Evolutionary conservation across 208 protist genomes (phyloP), one percentile per base, ranked within the genome.

Genomic region (Acanthamoeba castellanii): DNA sequence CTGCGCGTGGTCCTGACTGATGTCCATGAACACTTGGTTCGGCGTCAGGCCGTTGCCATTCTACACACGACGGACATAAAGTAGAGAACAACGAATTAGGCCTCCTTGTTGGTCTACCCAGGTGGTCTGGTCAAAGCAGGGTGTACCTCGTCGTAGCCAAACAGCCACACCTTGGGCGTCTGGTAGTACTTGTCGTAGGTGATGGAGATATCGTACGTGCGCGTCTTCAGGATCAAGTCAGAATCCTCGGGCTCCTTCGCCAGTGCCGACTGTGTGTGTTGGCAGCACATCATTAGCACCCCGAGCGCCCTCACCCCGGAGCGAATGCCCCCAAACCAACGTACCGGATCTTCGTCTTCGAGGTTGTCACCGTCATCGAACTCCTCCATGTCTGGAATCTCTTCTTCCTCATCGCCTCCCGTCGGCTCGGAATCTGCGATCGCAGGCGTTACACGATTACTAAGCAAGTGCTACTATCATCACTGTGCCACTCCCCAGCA

Each of bases 171-270:
- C 18, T 98, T 96, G 34, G 99, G 99, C 25, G 99, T 99, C 95
- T 98, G 97, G 90, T 99, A 99, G 95, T 99, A 99, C 94, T 99
- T 99, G 96, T 99, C 99, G 94, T 99, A 99, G 0, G 99, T 99
- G 82, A 99, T 99, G 85, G 97, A 98, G 5, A 99, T 95, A 95
- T 99, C 99, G 96, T 99, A 99, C 27, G 98, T 98, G 27, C 99
- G 96, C 45, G 98, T 97, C 57, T 85, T 52, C 55, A 98, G 95
- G 84, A 97, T 97, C 72, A 96, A 87, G 76, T 95, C 95, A 37
- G 91, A 61, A 30, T 96, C 45, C 61, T 82, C 78, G 14, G 55
- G n/a, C 3, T 61, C 59, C 22, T 57, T 52, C 13, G 37, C 30
- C 59, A 93, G 32, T 13, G 61, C 88, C 37, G 88, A 68, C 88